phyloP scores from a whole-genome alignment of 2,329 filamentous ascomycete species.

The Coleophoma crateriformis region DNA sequence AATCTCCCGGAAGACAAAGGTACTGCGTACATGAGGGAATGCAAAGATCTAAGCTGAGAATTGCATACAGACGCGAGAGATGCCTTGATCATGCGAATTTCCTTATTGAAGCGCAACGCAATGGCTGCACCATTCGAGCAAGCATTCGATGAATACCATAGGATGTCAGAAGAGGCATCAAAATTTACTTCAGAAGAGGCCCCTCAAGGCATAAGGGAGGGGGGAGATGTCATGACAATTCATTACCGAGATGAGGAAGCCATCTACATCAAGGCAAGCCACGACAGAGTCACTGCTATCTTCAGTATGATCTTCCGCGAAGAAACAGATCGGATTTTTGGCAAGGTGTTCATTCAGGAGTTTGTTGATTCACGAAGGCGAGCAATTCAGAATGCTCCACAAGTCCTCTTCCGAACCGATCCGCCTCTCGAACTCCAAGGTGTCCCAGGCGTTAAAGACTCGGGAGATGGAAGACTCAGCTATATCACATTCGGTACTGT shows the following conservation, averaged over 20 bases:
- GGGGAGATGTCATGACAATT: constrained; percentile 89
- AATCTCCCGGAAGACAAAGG: constrained; percentile 75
- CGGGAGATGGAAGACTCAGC: constrained; percentile 79
- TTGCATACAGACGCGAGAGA: constrained; percentile 62
- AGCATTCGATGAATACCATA: constrained; percentile 89
- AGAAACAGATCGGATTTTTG: constrained; percentile 95
- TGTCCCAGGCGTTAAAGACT: constrained; percentile 73
- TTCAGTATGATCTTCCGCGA: constrained; percentile 98
- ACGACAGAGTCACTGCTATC: constrained; percentile 96
- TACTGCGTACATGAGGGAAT: constrained; percentile 25
- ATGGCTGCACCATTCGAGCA: constrained; percentile 99
- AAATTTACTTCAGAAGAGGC: constrained; percentile 93
- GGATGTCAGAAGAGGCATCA: constrained; percentile 79
- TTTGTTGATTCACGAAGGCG: constrained; percentile 94
- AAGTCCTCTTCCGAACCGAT: constrained; percentile 94
- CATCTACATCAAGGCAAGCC: constrained; percentile 96
- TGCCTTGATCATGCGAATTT: constrained; percentile 80
- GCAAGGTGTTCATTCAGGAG: constrained; percentile 97
- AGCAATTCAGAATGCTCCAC: constrained; percentile 96
- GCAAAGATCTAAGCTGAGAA: constrained; percentile 4
- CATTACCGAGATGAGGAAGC: constrained; percentile 99
- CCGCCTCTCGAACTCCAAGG: constrained; percentile 86
- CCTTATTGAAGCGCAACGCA: constrained; percentile 92
- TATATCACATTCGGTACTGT: constrained; percentile 91
- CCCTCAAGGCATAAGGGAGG: constrained; percentile 83